Evolutionary conservation across 139 green algal species (phyloP), one percentile per base, ranked within the genome.

Genomic region (Astrephomene gubernaculifera): DNA sequence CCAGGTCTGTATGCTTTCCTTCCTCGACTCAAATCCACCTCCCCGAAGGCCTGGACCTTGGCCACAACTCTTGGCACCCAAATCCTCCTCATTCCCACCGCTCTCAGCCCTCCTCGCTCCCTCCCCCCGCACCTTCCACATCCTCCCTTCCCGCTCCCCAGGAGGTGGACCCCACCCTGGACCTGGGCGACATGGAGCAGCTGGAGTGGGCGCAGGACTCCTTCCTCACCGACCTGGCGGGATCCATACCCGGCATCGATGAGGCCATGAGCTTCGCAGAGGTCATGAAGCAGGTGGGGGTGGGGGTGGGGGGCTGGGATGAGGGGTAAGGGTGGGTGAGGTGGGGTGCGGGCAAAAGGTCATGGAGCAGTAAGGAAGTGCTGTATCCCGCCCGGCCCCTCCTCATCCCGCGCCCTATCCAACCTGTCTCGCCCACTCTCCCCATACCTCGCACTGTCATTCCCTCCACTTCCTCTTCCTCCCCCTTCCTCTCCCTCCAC

Each of bases 261-360:
- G 97, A 99, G 87, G 97, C 97, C 41, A 99, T 99, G 97, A 97
- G 92, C 89, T 99, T 99, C 88, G 97, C 96, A 5, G 97, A 99
- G 87, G 97, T 99, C 68, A 96, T 99, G 92, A 98, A 98, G 89
- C 95, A 97, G 93, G 93, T 94, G 80, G 57, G 57, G 57, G 17
- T n/a, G 57, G 57, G 57, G 57, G 57, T 65, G 57, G 19, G 19
- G 57, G 14, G 57, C 49, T 57, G 12, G 49, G 49, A 57, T 12
- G 17, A 17, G 17, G 49, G 49, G 49, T 17, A 17, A 57, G 49
- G 49, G 49, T 25, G 49, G 49, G 17, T 12, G 49, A 57, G 49
- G 49, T 12, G 49, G 49, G 49, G 49, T 25, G 49, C 12, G 49
- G 49, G 49, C 12, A 17, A 17, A 57, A 17, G 49, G 49, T 12